These are phyloP conservation scores for Ottelia alismoides DNA, from an alignment of 106 monocot species.

Conservation along the genomic window DNA sequence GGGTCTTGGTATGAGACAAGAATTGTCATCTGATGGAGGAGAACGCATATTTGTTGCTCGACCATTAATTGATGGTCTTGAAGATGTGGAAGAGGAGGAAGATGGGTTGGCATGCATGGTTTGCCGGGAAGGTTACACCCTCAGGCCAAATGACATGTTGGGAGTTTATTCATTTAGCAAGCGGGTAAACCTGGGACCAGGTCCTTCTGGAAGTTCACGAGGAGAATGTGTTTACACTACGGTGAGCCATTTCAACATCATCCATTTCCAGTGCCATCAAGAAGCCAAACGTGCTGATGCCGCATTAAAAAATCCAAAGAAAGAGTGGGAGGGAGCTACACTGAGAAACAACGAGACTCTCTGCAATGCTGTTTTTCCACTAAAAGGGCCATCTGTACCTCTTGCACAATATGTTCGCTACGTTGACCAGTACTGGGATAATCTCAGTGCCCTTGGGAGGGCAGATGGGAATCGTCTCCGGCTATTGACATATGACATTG, in stretches of 20 bases:
- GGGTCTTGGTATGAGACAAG: slow-evolving; percentile 88
- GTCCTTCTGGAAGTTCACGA: slow-evolving; percentile 30
- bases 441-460: slow-evolving; percentile 73
- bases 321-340: slow-evolving; percentile 98
- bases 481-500: slow-evolving; percentile 80
- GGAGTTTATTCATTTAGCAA: slow-evolving; percentile 92
- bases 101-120: slow-evolving; percentile 98
- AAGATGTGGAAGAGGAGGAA: slow-evolving; percentile 87
- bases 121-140: slow-evolving; percentile 84
- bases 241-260: slow-evolving; percentile 94
- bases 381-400: slow-evolving; percentile 76
- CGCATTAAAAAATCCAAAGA: slow-evolving; percentile 81
- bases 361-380: slow-evolving; percentile 86
- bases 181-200: slow-evolving; percentile 49
- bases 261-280: slow-evolving; percentile 97
- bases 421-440: slow-evolving; percentile 94
- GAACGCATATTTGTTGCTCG: slow-evolving; percentile 77
- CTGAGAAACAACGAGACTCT: slow-evolving; percentile 90
- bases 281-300: slow-evolving; percentile 94
- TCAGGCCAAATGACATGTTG: slow-evolving; percentile 80
- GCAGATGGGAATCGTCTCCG: slow-evolving; percentile 82
- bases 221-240: slow-evolving; percentile 94
- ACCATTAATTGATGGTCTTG: slow-evolving; percentile 75
- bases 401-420: slow-evolving; percentile 60
- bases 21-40: slow-evolving; percentile 74